Base-by-base conservation (phyloP, 2,329 filamentous ascomycete species). In the Fusarium armeniacum region DNA sequence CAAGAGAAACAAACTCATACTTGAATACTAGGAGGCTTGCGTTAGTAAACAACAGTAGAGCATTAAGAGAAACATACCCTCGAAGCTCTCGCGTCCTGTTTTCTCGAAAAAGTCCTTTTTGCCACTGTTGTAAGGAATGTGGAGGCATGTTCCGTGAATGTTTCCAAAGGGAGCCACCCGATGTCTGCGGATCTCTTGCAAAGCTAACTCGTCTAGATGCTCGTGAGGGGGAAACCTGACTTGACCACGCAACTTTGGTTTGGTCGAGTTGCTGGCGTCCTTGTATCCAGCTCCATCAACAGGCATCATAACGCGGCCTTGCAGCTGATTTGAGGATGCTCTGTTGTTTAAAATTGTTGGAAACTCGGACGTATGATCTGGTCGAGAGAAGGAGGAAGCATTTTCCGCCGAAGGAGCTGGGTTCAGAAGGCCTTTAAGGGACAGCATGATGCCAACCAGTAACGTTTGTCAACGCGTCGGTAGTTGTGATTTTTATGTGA, bases 101-200 rank as follows among this genome's bases (percentile, higher is more conserved):
- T 93, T 97, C 69, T 91, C 88, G 67, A 90, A 87, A 75, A 98
- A 97, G 64, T 91, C 87, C 79, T 97, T 97, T 84, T 98, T 98
- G 71, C 93, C 92, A 77, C 94, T 97, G 76, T 93, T 94, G 81
- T 98, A 98, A 0, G 95, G 95, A 62, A 98, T 97, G 75, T 95
- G 93, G 53, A 90, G 85, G 70, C 87, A 87, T 65, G 85, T 90
- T 32, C 86, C 82, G 47, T 82, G 80, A 66, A 91, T 93, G 65
- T 84, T 82, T 3, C 88, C 87, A 70, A 90, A 83, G 1, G 93
- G 91, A 57, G 84, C 86, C 55, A 98, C 83, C 18, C 87, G 83
- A 75, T 91, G 95, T 40, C 82, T 83, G 40, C 82, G 81, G 65
- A 96, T 87, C 67, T 90, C 84, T 16, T 81, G 80, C 12, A 84